These are phyloP conservation scores for Tetrahymena malaccensis DNA, from an alignment of 73 alveolate genomes.

Conservation along the genomic window DNA sequence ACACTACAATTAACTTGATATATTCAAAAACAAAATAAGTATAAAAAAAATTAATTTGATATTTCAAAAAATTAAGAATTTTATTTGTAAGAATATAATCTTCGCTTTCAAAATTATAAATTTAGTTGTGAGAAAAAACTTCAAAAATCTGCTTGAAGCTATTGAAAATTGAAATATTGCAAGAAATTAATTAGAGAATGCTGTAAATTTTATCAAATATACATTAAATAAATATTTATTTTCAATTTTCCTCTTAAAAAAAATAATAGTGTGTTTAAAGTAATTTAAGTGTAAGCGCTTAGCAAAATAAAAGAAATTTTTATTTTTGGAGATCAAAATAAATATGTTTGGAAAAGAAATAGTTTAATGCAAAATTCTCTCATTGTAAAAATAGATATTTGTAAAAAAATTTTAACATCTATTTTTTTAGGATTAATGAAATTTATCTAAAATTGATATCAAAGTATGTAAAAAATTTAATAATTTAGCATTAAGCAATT, in stretches of 20 bases:
- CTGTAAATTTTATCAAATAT: too few relatives aligned
- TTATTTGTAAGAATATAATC: not conserved
- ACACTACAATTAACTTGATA: too few relatives aligned
- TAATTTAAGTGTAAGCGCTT: not conserved
- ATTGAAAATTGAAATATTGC: too few relatives aligned
- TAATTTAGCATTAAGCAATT: not conserved
- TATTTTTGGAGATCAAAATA: not conserved
- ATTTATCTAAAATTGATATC: too few relatives aligned
- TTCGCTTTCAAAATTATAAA: not conserved
- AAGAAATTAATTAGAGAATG: too few relatives aligned
- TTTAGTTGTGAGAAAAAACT: too few relatives aligned
- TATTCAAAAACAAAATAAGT: not conserved
- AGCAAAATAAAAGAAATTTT: not conserved
- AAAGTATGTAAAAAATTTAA: too few relatives aligned
- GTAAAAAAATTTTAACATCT: not conserved
- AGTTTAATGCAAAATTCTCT: not conserved
- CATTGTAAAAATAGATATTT: not conserved
- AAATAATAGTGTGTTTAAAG: too few relatives aligned
- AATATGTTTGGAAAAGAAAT: not conserved
- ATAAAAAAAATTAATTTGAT: not conserved
- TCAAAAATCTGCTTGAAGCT: too few relatives aligned
- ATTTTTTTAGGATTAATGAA: too few relatives aligned
- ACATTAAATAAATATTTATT: too few relatives aligned
- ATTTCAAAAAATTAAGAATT: not conserved
- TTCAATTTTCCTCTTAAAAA: too few relatives aligned